These are phyloP conservation scores for Sergeia podlipaevii DNA, from an alignment of 208 protist genomes.

Conservation along the genomic window DNA sequence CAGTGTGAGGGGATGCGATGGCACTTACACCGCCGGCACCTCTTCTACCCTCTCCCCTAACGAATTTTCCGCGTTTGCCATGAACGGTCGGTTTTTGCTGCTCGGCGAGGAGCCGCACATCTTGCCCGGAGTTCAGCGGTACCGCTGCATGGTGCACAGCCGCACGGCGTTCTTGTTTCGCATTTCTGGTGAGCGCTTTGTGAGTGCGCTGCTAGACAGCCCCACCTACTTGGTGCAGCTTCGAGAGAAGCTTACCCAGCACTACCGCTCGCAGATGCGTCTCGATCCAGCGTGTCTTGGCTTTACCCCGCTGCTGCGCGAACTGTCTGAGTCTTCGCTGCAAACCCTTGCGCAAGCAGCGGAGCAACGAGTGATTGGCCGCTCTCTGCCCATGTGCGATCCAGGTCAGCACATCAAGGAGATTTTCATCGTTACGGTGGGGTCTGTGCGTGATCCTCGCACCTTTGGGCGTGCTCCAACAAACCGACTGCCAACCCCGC, in stretches of 20 bases:
- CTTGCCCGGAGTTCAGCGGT: conserved; percentile 59
- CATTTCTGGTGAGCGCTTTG: conserved; percentile 62
- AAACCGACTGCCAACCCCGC: conserved; percentile 26
- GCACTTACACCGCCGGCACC: conserved; percentile 33
- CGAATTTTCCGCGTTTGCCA: conserved; percentile 42
- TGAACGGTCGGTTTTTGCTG: conserved; percentile 65
- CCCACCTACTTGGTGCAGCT: conserved; percentile 55
- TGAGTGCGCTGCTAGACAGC: conserved; percentile 80
- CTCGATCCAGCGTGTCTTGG: conserved; percentile 58
- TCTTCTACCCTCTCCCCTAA: conserved; percentile 53
- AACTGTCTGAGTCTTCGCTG: conserved; percentile 43
- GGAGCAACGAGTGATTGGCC: conserved; percentile 50
- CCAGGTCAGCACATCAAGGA: conserved; percentile 66
- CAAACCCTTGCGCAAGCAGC: conserved; percentile 43
- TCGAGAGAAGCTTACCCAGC: conserved; percentile 53
- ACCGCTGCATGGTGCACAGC: conserved; percentile 71
- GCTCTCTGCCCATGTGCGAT: conserved; percentile 67
- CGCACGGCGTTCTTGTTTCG: conserved; percentile 67
- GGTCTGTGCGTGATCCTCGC: conserved; percentile 68
- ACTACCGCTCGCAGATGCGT: conserved; percentile 46
- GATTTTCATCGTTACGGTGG: conserved; percentile 63
- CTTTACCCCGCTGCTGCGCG: conserved; percentile 57
- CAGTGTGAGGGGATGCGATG: conserved; percentile 26
- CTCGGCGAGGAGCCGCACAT: conserved; percentile 86
- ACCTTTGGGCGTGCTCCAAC: conserved; percentile 50